Evolutionary conservation across 805 yeast species (phyloP).

Genomic region (Metschnikowia continentalis): DNA sequence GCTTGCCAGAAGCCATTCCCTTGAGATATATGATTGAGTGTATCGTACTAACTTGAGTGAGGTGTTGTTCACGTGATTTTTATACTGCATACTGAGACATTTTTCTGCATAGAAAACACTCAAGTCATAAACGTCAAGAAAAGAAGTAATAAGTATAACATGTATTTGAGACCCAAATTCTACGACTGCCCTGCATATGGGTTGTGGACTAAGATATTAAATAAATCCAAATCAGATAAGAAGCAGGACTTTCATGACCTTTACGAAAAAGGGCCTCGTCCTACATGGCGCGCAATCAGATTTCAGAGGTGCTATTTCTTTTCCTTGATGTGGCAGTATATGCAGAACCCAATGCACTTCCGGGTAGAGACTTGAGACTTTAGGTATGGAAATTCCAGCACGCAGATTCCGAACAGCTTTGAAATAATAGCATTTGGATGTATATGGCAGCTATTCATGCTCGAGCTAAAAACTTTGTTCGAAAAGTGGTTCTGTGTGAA

Average conservation of each 20-base stretch:
- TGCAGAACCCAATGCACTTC: neutral
- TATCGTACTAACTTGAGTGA: neutral
- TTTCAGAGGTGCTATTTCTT: neutral
- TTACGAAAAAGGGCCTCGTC: neutral
- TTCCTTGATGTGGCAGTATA: neutral
- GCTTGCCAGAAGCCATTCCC: slow-evolving; percentile 1
- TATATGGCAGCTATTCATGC: neutral
- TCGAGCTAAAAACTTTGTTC: no score
- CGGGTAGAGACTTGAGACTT: neutral
- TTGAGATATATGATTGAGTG: neutral
- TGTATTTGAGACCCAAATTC: no score
- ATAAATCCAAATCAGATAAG: no score
- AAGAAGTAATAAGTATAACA: neutral
- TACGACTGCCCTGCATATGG: no score
- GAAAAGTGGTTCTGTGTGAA: no score
- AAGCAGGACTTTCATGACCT: no score
- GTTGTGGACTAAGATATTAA: no score
- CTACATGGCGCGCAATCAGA: neutral
- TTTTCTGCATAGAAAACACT: neutral
- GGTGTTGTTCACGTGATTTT: neutral
- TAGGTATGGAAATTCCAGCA: neutral
- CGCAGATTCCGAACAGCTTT: neutral
- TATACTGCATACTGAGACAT: neutral
- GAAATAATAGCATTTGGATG: neutral
- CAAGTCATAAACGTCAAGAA: neutral